Conservation (phyloP, 768 basidiomycete species). For the Trametes villosa region DNA sequence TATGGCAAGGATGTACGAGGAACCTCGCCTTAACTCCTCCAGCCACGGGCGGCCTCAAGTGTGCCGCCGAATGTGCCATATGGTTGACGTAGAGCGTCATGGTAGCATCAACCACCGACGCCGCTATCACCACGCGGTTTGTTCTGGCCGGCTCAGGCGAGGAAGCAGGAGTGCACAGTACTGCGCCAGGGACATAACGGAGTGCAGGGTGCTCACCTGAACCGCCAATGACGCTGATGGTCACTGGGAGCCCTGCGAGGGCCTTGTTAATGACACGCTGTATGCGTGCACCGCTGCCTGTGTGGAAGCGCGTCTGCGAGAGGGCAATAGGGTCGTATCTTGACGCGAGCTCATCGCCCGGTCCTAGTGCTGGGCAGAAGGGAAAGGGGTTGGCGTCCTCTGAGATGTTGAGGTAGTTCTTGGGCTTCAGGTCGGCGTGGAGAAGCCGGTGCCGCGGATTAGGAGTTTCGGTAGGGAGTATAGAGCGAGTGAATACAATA, state of each 20-base stretch:
- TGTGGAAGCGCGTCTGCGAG: constrained; percentile 73
- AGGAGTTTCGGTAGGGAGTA: constrained; percentile 45
- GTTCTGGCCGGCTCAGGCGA: not conserved
- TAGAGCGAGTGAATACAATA: constrained; percentile 58
- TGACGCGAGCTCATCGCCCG: constrained; percentile 74
- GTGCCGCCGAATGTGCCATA: not conserved
- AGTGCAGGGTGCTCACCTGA: constrained; percentile 60
- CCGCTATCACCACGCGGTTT: constrained; percentile 5
- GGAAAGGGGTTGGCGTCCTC: constrained; percentile 70
- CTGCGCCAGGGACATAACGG: not conserved
- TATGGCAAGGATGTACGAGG: not conserved
- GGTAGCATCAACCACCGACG: not conserved
- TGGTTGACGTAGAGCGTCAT: not conserved
- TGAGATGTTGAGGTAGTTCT: constrained; percentile 80
- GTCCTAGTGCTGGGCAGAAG: constrained; percentile 90
- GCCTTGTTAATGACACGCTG: constrained; percentile 86
- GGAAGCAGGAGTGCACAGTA: not conserved
- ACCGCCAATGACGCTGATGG: constrained; percentile 88
- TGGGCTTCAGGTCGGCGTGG: constrained; percentile 57
- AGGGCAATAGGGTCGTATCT: constrained; percentile 80
- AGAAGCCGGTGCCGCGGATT: constrained; percentile 33
- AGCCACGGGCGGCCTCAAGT: not conserved
- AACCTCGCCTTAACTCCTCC: constrained; percentile 7
- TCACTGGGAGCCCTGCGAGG: constrained; percentile 82
- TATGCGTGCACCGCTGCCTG: constrained; percentile 80